These are phyloP conservation scores for Phytophthora europaea DNA, from an alignment of 352 stramenopile species.

Conservation along the genomic window DNA sequence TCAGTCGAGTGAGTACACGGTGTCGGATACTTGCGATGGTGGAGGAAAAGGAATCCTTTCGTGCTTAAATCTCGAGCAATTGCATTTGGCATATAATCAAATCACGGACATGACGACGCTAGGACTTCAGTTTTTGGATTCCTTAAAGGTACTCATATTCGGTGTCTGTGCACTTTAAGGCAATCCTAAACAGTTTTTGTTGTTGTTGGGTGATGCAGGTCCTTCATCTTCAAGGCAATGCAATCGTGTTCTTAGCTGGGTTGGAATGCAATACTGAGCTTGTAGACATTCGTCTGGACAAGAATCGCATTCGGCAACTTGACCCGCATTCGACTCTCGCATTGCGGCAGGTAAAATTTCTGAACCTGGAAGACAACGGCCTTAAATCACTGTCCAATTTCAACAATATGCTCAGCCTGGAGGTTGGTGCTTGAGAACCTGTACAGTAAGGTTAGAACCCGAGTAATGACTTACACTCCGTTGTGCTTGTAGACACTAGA, in stretches of 20 bases:
- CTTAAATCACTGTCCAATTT: conserved; percentile 80
- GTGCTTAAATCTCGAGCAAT: conserved; percentile 71
- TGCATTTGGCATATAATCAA: conserved; percentile 84
- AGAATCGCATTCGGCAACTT: conserved; percentile 87
- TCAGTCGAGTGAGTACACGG: conserved; percentile 24
- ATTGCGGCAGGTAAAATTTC: conserved; percentile 59
- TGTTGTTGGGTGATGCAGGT: conserved; percentile 40
- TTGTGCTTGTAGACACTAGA: conserved; percentile 61
- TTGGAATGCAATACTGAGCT: conserved; percentile 73
- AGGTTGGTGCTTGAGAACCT: conserved; percentile 47
- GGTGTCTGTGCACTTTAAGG: not conserved
- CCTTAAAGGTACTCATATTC: conserved; percentile 72
- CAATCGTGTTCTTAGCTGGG: conserved; percentile 74
- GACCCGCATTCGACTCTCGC: conserved; percentile 62
- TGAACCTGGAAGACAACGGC: conserved; percentile 86
- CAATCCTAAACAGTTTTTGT: not conserved
- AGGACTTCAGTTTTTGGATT: conserved; percentile 72
- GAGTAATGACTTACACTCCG: conserved; percentile 4
- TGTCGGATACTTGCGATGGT: conserved; percentile 37
- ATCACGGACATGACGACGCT: conserved; percentile 81
- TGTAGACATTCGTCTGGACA: conserved; percentile 78
- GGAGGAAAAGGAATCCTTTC: conserved; percentile 68
- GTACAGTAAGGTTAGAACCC: not conserved
- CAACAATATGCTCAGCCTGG: conserved; percentile 68
- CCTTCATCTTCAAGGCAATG: conserved; percentile 84